Conservation (phyloP, 139 green algal genomes). For the Micractinium sp. region DNA sequence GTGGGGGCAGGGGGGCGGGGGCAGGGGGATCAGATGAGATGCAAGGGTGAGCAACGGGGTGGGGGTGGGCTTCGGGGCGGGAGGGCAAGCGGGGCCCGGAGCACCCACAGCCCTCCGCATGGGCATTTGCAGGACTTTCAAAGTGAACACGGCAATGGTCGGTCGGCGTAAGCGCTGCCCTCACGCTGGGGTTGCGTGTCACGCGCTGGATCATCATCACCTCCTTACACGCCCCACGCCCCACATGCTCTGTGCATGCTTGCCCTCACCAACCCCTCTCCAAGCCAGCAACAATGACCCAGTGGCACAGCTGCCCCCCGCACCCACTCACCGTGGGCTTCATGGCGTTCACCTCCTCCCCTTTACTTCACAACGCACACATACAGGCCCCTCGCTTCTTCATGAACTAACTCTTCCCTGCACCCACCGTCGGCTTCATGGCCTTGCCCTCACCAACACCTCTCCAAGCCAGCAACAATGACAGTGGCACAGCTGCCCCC, state of each 20-base stretch:
- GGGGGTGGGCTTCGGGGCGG: background rate
- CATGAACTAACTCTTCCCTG: too few relatives aligned
- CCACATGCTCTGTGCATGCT: too few relatives aligned
- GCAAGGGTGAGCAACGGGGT: background rate
- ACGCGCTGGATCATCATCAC: too few relatives aligned
- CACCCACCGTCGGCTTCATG: too few relatives aligned
- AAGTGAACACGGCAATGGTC: too few relatives aligned
- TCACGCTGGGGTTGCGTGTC: too few relatives aligned
- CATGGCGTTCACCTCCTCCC: slow-evolving; percentile 47
- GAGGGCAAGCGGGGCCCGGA: background rate
- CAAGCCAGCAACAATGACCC: background rate
- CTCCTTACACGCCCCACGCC: too few relatives aligned
- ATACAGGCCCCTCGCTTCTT: too few relatives aligned
- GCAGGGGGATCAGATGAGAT: background rate
- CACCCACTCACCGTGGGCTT: slow-evolving; percentile 38
- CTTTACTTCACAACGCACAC: too few relatives aligned
- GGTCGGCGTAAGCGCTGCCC: too few relatives aligned
- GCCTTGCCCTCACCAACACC: too few relatives aligned
- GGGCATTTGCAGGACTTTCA: background rate
- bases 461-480: background rate
- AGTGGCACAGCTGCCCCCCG: background rate
- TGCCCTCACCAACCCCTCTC: background rate
- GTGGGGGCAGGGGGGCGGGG: background rate
- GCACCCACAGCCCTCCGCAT: background rate
- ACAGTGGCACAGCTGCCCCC: background rate